A percentile compares a stretch with the other conserved stretches of the same genome.
Evolutionary conservation across 495 filamentous ascomycete genomes (phyloP).

Genomic region (Penicillium dipodomyicola): DNA sequence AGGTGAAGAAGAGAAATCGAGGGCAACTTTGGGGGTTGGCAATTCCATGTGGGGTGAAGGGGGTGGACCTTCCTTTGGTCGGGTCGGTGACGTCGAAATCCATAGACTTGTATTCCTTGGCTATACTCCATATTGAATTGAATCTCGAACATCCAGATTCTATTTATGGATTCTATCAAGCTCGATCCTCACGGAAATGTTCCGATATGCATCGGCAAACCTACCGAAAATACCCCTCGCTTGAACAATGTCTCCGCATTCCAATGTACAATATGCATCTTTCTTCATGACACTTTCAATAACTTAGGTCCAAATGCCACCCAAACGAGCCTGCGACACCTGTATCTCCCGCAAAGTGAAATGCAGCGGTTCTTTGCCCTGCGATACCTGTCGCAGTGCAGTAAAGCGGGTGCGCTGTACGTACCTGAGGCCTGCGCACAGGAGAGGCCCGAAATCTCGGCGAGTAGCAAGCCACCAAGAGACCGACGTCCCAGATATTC

Average conservation of each 20-base stretch:
- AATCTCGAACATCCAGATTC: not conserved
- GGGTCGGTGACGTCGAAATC: not conserved
- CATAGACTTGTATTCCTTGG: not conserved
- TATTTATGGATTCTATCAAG: not conserved
- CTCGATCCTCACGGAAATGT: not conserved
- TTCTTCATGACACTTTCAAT: not conserved
- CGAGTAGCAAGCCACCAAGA: conserved; percentile 7
- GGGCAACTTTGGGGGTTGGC: not conserved
- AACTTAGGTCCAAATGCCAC: conserved; percentile 17
- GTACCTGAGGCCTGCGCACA: conserved; percentile 30
- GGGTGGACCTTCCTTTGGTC: conserved; percentile 21
- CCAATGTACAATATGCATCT: not conserved
- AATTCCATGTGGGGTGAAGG: conserved; percentile 5
- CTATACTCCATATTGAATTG: not conserved
- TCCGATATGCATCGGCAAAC: conserved; percentile 1
- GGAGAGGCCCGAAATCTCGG: conserved; percentile 32
- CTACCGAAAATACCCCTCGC: not conserved
- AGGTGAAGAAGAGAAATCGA: not conserved
- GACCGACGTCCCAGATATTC: not conserved
- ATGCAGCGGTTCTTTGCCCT: conserved; percentile 34
- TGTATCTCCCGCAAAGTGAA: conserved; percentile 37
- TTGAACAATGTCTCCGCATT: conserved; percentile 7
- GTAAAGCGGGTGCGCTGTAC: conserved; percentile 27
- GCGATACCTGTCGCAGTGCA: conserved; percentile 27
- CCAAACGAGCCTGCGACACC: conserved; percentile 34